Conservation (phyloP, 192 early-diverging fungal genomes). For the Pilobolus umbonatus region DNA sequence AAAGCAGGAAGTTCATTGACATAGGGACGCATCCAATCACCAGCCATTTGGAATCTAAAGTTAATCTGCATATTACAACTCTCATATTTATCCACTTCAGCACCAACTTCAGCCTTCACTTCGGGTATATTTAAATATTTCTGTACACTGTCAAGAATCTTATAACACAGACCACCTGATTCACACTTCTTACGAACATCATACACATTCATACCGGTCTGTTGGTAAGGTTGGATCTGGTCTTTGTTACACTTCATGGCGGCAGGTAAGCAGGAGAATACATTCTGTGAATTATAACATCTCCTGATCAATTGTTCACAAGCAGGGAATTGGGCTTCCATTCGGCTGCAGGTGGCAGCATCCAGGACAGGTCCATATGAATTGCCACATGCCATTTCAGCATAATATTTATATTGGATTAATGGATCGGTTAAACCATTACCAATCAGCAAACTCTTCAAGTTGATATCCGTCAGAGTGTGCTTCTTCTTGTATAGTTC, state of each 20-base stretch:
- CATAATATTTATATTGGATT: constrained; percentile 91
- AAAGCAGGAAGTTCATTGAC: constrained; percentile 60
- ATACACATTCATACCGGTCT: constrained; percentile 87
- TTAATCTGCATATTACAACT: constrained; percentile 83
- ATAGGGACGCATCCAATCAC: constrained; percentile 88
- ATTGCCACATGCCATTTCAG: constrained; percentile 75
- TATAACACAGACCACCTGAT: constrained; percentile 82
- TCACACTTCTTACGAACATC: constrained; percentile 59
- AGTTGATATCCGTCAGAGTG: constrained; percentile 54
- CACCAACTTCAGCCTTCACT: constrained; percentile 77
- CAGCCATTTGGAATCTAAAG: constrained; percentile 70
- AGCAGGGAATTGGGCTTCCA: constrained; percentile 71
- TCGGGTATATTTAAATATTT: constrained; percentile 75
- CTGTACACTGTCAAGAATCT: constrained; percentile 81
- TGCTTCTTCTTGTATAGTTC: constrained; percentile 7
- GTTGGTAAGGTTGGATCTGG: constrained; percentile 74
- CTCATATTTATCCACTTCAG: constrained; percentile 60
- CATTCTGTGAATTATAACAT: constrained; percentile 85
- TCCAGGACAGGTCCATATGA: constrained; percentile 79
- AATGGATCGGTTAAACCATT: constrained; percentile 93
- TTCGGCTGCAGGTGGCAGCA: constrained; percentile 69
- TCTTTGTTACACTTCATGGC: constrained; percentile 85
- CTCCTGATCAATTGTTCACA: constrained; percentile 78
- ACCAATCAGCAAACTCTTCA: constrained; percentile 81
- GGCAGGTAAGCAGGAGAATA: constrained; percentile 82